phyloP scores from a whole-genome alignment of 2,329 filamentous ascomycete genomes.

The Phyllosticta capitalensis region DNA sequence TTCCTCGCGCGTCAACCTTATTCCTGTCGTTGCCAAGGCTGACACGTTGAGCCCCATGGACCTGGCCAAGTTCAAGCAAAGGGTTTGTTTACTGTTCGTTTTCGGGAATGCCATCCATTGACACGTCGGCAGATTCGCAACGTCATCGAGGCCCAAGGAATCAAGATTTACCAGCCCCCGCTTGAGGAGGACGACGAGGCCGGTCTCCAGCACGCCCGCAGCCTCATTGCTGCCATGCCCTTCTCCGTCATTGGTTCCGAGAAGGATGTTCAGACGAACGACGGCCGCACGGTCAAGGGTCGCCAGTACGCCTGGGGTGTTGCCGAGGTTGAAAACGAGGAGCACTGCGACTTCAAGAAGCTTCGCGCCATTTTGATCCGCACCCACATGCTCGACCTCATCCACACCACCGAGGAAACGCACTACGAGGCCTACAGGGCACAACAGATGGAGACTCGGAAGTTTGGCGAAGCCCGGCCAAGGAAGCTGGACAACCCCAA shows the following conservation, averaged over 20 bases:
- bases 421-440: constrained; percentile 99
- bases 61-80: constrained; percentile 87
- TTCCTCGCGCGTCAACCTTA: constrained; percentile 95
- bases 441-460: constrained; percentile 99
- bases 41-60: constrained; percentile 93
- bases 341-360: constrained; percentile 99
- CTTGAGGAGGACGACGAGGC: constrained; percentile 97
- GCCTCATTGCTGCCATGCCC: constrained; percentile 92
- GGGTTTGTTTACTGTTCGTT: constrained; percentile 48
- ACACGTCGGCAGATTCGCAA: constrained; percentile 61
- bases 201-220: constrained; percentile 87
- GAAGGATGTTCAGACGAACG: constrained; percentile 95
- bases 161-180: constrained; percentile 98
- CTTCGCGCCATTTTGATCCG: constrained; percentile 96
- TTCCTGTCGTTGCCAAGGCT: constrained; percentile 96
- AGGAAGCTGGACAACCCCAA: constrained; percentile 99
- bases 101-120: constrained; percentile 7
- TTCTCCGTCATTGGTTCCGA: constrained; percentile 98
- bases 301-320: constrained; percentile 99
- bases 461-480: constrained; percentile 95
- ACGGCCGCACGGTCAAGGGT: constrained; percentile 95
- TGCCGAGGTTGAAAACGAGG: constrained; percentile 98
- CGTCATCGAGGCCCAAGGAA: constrained; percentile 95
- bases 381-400: constrained; percentile 98
- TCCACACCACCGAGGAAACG: constrained; percentile 97